phyloP scores from a whole-genome alignment of 805 yeast species.

The Kluyveromyces siamensis region DNA sequence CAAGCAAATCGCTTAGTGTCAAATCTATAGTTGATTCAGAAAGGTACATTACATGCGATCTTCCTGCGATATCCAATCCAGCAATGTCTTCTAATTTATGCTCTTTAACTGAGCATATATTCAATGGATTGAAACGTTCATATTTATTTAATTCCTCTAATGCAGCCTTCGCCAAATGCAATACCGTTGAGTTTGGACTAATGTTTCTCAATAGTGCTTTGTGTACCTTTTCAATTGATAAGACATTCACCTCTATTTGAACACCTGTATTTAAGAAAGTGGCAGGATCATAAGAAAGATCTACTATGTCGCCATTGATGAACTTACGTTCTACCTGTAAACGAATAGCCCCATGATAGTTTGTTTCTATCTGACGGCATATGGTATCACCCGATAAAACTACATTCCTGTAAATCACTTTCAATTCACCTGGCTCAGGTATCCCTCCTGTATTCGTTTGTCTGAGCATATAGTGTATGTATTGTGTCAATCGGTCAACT shows the following conservation, averaged over 20 bases:
- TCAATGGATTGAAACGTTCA: constrained; percentile 10
- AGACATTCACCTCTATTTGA: constrained; percentile 14
- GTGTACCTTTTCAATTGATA: constrained; percentile 14
- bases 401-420: constrained; percentile 5
- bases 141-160: constrained; percentile 10
- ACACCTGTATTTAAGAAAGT: constrained; percentile 10
- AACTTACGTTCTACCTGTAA: constrained; percentile 9
- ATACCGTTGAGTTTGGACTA: constrained; percentile 10
- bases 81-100: constrained; percentile 14
- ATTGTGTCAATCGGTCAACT: constrained; percentile 20
- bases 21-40: constrained; percentile 12
- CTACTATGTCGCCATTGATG: neutral
- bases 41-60: constrained; percentile 8
- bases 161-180: constrained; percentile 12
- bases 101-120: constrained; percentile 9
- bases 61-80: constrained; percentile 19
- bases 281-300: constrained; percentile 11
- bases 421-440: constrained; percentile 5
- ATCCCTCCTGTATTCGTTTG: neutral
- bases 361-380: constrained; percentile 12
- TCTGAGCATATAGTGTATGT: constrained; percentile 13
- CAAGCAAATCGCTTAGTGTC: constrained; percentile 22
- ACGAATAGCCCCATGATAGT: constrained; percentile 8
- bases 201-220: constrained; percentile 7
- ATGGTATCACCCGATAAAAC: constrained; percentile 6